Base-by-base conservation (phyloP, 805 yeast genomes). In the Spathaspora girioi region DNA sequence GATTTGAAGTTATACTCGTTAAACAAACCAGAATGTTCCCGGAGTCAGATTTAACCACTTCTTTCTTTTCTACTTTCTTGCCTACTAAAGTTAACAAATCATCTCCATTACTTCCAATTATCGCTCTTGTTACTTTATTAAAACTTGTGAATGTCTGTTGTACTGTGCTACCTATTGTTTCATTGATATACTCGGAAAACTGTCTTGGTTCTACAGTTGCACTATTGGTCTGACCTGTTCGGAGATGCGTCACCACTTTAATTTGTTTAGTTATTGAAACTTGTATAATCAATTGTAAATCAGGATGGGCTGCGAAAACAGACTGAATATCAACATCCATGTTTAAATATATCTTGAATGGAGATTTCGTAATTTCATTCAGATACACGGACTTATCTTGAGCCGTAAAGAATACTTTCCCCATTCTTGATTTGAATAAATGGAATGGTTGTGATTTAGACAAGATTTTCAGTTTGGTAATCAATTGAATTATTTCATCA, bases 361-460 rank as follows among this genome's bases (percentile, higher is more conserved):
- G 84, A 0, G 93, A 81, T 57, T 81, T 82, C 20, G 81, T 68
- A 5, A 66, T 71, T 60, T 88, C 96, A 4, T 61, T 62, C 5
- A 61, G 62, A 59, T 86, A 88, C 1, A 77, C 70, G 0, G 67
- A 58, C 2, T 68, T 57, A 57, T 84, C 88, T 62, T 88, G 96
- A 0, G 94, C 94, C 2, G 91, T 81, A 11, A 83, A 82, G 62
- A 80, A 87, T 0, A 85, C 59, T 23, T 35, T 76, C 51, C 38
- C 66, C 20, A 43, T 19, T 54, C 69, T 54, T 54, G 81, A 73
- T 56, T 79, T 82, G 74, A 93, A 93, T 31, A 93, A 69, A 69
- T 92, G 97, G 68, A 92, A 90, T 2, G 97, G 92, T 46, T 90
- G 87, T 1, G 84, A 79, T 61, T 93, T 92, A 62, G 83, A 82